Evolutionary conservation across 2,329 filamentous ascomycete genomes (phyloP).

Genomic region (Xylariaceae sp.): DNA sequence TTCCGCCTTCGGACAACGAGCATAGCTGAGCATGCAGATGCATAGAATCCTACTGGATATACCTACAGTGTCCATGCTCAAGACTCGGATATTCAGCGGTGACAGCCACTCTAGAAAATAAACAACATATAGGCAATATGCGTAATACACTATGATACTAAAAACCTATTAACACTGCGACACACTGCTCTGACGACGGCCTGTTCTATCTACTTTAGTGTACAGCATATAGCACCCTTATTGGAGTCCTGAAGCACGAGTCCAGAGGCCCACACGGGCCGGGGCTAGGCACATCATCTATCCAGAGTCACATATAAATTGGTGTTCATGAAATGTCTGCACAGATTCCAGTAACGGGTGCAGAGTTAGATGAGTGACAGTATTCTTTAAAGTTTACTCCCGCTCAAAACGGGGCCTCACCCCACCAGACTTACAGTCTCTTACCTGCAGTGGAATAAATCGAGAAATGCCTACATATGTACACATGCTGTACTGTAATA

Average conservation of each 20-base stretch:
- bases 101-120: too few relatives aligned
- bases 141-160: too few relatives aligned
- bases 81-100: too few relatives aligned
- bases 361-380: neutral
- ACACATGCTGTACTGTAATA: too few relatives aligned
- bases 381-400: neutral
- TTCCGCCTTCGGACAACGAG: constrained; percentile 15
- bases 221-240: too few relatives aligned
- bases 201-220: too few relatives aligned
- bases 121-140: too few relatives aligned
- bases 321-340: constrained; percentile 7
- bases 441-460: neutral
- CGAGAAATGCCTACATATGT: too few relatives aligned
- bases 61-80: neutral
- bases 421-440: neutral
- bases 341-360: neutral
- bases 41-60: neutral
- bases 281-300: neutral
- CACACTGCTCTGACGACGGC: too few relatives aligned
- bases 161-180: too few relatives aligned
- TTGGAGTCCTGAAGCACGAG: too few relatives aligned
- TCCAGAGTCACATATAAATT: constrained; percentile 5
- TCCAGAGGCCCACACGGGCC: neutral
- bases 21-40: constrained; percentile 7
- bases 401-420: neutral